A percentile compares a stretch with the other conserved stretches of the same genome.
Evolutionary conservation across 257 asterid genomes (phyloP).

Genomic region (Galeopsis tetrahit): DNA sequence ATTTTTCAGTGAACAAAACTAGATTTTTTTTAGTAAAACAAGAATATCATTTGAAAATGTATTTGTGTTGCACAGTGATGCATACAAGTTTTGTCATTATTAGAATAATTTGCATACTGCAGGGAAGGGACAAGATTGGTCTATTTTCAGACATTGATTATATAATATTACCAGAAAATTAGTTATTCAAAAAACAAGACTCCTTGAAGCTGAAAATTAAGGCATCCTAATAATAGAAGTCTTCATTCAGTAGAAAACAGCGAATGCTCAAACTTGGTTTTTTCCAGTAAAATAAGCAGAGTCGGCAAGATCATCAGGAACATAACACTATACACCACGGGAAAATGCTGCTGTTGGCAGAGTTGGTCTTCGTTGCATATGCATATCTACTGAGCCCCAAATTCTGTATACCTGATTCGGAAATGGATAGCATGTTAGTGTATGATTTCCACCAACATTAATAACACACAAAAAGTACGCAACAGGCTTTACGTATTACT

Average conservation of each 20-base stretch:
- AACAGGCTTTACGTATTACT: no score
- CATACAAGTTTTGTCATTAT: no score
- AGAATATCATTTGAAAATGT: no score
- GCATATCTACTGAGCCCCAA: conserved; percentile 22
- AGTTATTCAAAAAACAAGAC: neutral
- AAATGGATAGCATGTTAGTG: conserved; percentile 5
- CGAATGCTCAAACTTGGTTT: conserved; percentile 20
- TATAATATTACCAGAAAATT: neutral
- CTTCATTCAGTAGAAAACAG: neutral
- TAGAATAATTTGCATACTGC: neutral
- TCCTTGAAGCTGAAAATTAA: neutral
- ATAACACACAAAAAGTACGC: neutral
- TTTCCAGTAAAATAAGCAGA: conserved; percentile 25
- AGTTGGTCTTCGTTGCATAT: conserved; percentile 1
- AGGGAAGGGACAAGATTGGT: neutral
- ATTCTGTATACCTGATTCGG: conserved; percentile 34
- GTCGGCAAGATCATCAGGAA: conserved; percentile 26
- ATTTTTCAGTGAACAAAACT: no score
- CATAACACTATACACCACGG: conserved; percentile 26
- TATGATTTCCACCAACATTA: conserved; percentile 5
- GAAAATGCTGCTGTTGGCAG: conserved; percentile 32
- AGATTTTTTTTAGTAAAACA: no score
- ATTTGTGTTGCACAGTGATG: no score
- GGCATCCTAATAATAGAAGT: conserved; percentile 16
- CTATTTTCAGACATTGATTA: neutral